These are phyloP conservation scores for Nigrospora osmanthi DNA, from an alignment of 2,329 filamentous ascomycete species.

Conservation along the genomic window DNA sequence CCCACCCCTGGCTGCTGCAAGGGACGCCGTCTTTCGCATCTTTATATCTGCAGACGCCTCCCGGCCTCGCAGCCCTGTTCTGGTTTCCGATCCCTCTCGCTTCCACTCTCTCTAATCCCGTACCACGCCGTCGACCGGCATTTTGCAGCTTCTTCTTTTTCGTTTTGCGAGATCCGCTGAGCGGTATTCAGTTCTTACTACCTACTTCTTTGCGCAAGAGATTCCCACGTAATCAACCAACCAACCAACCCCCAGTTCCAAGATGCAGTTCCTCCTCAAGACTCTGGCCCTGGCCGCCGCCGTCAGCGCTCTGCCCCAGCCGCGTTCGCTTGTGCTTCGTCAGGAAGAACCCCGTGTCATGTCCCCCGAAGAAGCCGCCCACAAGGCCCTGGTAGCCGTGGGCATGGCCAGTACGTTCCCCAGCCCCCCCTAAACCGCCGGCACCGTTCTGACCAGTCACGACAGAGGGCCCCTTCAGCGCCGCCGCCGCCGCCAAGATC, in stretches of 20 bases:
- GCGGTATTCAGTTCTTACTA: not conserved
- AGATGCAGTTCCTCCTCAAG: slow-evolving; percentile 3
- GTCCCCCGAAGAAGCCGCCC: slow-evolving; percentile 3
- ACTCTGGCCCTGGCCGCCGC: slow-evolving; percentile 1
- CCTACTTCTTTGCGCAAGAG: slow-evolving; percentile 1
- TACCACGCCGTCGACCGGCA: slow-evolving; percentile 4
- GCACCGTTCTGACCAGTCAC: too few relatives aligned
- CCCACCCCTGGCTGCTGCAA: too few relatives aligned
- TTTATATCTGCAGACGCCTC: too few relatives aligned
- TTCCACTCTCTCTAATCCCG: not conserved
- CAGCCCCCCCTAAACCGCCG: too few relatives aligned
- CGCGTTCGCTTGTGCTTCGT: not conserved
- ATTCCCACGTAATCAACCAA: not conserved
- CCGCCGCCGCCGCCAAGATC: slow-evolving; percentile 10
- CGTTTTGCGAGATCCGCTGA: slow-evolving; percentile 1
- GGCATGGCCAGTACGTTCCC: not conserved
- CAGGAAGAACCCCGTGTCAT: not conserved
- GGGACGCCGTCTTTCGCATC: too few relatives aligned
- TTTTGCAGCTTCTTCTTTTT: slow-evolving; percentile 1
- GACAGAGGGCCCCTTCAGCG: not conserved
- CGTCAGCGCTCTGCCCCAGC: slow-evolving; percentile 3
- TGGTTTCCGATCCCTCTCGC: not conserved
- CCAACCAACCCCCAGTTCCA: not conserved
- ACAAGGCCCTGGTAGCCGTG: not conserved
- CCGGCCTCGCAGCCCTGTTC: too few relatives aligned